Conservation (phyloP, 202 grass and related monocot genomes). For the Cymbopogon flexuosus region DNA sequence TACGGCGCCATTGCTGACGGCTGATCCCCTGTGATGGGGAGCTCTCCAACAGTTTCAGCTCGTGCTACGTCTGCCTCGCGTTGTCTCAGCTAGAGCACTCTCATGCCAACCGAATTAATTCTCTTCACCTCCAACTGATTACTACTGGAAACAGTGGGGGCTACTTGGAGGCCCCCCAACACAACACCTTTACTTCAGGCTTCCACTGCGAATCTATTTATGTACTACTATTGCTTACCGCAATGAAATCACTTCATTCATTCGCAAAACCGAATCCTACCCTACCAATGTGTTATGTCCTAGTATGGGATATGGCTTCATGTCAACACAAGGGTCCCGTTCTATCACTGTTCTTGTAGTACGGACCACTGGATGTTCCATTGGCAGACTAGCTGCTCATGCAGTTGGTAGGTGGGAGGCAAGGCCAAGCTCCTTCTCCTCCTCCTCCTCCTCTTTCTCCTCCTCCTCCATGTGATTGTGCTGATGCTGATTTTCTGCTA, state of each 20-base stretch:
- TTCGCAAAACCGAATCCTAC: not conserved
- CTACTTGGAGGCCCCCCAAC: not conserved
- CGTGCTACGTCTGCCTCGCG: not conserved
- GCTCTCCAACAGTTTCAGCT: not conserved
- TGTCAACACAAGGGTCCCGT: not conserved
- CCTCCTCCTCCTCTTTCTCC: not conserved
- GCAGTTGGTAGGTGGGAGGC: not conserved
- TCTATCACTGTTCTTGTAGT: not conserved
- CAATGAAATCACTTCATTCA: not conserved
- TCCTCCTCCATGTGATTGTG: not conserved
- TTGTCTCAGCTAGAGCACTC: not conserved
- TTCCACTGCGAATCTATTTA: not conserved
- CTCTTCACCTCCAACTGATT: not conserved
- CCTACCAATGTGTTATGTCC: not conserved
- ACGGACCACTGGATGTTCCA: not conserved
- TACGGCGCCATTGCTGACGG: slow-evolving; percentile 19
- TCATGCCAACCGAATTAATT: not conserved
- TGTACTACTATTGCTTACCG: not conserved
- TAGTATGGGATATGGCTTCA: not conserved
- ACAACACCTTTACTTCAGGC: too few species aligned
- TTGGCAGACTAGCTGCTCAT: not conserved
- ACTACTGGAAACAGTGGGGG: not conserved
- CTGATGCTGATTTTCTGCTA: not conserved
- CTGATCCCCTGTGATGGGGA: not conserved
- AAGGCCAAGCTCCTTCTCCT: not conserved